These are phyloP conservation scores for Pleurotus cornucopiae DNA, from an alignment of 768 basidiomycete species.

Conservation along the genomic window DNA sequence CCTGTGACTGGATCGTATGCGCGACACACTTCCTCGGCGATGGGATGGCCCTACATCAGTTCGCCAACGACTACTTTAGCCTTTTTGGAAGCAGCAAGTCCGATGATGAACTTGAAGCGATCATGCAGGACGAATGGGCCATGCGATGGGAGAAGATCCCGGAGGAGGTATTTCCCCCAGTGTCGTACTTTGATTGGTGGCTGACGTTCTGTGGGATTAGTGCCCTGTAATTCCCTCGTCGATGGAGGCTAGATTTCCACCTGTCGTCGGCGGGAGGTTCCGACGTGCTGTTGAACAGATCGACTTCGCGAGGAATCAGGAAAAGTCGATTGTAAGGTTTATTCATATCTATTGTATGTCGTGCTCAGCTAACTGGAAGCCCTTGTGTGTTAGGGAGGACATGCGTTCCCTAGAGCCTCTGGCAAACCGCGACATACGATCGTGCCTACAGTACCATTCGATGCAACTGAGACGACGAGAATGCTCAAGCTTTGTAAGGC, in stretches of 20 bases:
- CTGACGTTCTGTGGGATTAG: slow-evolving; percentile 4
- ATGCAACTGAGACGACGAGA: slow-evolving; percentile 47
- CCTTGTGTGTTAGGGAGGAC: slow-evolving; percentile 54
- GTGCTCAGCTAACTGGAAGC: neutral
- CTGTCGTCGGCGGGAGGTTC: slow-evolving; percentile 29
- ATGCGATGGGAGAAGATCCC: slow-evolving; percentile 18
- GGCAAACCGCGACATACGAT: slow-evolving; percentile 51
- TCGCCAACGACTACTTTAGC: slow-evolving; percentile 75
- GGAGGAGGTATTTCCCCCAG: slow-evolving; percentile 14
- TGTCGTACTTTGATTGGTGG: neutral
- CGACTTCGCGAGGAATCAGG: slow-evolving; percentile 53
- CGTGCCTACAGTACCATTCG: slow-evolving; percentile 65
- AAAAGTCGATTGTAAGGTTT: slow-evolving; percentile 47
- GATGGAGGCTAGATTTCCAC: slow-evolving; percentile 48
- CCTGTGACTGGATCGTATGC: slow-evolving; percentile 66
- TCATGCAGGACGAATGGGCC: slow-evolving; percentile 31
- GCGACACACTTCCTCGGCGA: slow-evolving; percentile 83
- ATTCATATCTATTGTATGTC: neutral
- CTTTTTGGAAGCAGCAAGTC: slow-evolving; percentile 43
- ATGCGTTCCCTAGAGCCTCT: slow-evolving; percentile 56
- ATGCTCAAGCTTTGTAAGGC: slow-evolving; percentile 71
- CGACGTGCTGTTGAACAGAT: slow-evolving; percentile 43
- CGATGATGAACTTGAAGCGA: slow-evolving; percentile 21
- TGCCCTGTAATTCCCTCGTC: slow-evolving; percentile 26
- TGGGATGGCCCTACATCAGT: slow-evolving; percentile 81